Conservation (phyloP, 1,284 basidiomycete species). For the Ganoderma sinense region DNA sequence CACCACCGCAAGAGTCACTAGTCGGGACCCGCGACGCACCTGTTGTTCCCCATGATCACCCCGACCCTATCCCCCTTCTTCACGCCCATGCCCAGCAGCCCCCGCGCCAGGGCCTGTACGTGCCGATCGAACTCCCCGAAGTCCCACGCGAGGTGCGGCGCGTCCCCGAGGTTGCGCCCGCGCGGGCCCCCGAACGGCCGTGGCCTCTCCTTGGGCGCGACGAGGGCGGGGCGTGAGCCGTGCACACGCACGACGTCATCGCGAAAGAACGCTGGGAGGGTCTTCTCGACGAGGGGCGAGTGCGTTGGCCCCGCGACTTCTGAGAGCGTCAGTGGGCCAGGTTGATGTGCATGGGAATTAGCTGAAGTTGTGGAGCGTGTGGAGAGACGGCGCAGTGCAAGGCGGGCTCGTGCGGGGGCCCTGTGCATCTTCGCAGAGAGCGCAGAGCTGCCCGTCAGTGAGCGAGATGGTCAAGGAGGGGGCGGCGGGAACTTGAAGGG, state of each 20-base stretch:
- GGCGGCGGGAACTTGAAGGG: background rate
- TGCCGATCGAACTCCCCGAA: slow-evolving; percentile 76
- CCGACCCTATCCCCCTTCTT: slow-evolving; percentile 81
- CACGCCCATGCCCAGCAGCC: slow-evolving; percentile 75
- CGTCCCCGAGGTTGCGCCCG: slow-evolving; percentile 54
- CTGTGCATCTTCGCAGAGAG: background rate
- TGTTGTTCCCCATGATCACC: slow-evolving; percentile 86
- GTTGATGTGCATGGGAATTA: background rate
- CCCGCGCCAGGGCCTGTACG: slow-evolving; percentile 73
- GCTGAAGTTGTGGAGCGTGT: background rate
- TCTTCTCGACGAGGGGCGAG: slow-evolving; percentile 66
- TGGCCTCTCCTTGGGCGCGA: slow-evolving; percentile 68
- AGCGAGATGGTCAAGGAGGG: background rate
- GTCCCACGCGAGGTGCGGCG: slow-evolving; percentile 74
- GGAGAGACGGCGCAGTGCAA: slow-evolving; percentile 12
- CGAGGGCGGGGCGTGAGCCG: slow-evolving; percentile 64
- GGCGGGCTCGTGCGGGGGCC: background rate
- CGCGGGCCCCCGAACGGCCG: slow-evolving; percentile 66
- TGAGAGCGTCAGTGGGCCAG: slow-evolving; percentile 45
- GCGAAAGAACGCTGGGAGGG: slow-evolving; percentile 71
- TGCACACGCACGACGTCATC: slow-evolving; percentile 60
- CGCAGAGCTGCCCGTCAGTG: background rate
- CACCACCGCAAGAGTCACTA: background rate
- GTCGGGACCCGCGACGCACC: slow-evolving; percentile 48
- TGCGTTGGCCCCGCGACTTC: slow-evolving; percentile 64